Evolutionary conservation across 306 rosid species (phyloP).

Genomic region (Corylus americana): DNA sequence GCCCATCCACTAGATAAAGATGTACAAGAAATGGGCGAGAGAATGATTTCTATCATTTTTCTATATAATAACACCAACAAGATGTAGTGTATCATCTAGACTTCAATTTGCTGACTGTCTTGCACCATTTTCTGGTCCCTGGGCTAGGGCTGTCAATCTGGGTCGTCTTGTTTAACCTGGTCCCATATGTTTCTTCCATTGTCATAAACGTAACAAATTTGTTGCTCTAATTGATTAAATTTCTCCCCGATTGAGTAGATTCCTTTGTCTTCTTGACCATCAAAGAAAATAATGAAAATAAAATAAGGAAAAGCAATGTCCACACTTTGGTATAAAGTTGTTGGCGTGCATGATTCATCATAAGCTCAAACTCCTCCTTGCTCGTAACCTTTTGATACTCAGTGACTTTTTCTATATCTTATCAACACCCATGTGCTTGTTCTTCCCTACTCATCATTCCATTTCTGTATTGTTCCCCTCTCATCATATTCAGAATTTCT

Average conservation of each 20-base stretch:
- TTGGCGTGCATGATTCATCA: conserved; percentile 29
- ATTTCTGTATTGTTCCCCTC: conserved; percentile 27
- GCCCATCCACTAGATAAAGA: too few relatives aligned
- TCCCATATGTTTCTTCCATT: neutral
- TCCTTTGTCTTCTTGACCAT: conserved; percentile 1
- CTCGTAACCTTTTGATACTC: conserved; percentile 13
- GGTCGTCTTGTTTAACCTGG: neutral
- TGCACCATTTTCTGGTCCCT: neutral
- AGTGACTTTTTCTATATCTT: conserved; percentile 5
- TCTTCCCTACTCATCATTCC: conserved; percentile 33
- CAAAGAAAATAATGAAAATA: neutral
- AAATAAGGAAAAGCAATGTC: neutral
- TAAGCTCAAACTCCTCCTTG: conserved; percentile 29
- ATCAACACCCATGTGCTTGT: conserved; percentile 48
- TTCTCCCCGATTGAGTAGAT: neutral
- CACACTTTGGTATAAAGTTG: conserved; percentile 22
- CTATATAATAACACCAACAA: neutral
- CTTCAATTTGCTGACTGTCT: neutral
- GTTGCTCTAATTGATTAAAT: neutral
- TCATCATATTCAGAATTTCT: conserved; percentile 18
- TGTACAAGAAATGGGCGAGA: too few relatives aligned
- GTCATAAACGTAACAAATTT: neutral
- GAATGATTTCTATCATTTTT: too few relatives aligned
- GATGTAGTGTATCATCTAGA: too few relatives aligned
- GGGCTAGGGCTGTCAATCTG: neutral